Evolutionary conservation across 352 stramenopile genomes (phyloP).

Genomic region (Phytophthora citricola): DNA sequence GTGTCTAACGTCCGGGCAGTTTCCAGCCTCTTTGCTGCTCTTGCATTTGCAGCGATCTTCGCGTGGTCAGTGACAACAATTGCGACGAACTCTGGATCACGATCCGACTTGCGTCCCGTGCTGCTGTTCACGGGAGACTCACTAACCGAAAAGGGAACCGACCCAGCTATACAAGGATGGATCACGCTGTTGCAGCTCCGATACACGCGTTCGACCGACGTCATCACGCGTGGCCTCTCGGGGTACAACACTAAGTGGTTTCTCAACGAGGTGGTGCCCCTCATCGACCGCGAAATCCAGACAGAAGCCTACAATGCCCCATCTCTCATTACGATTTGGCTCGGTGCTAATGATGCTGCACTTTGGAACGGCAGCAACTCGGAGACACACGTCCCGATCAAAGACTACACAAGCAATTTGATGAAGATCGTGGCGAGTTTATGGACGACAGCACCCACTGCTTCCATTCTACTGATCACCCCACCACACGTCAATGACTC

Average conservation of each 20-base stretch:
- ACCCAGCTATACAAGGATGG: conserved; percentile 31
- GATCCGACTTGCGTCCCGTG: conserved; percentile 19
- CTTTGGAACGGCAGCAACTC: conserved; percentile 16
- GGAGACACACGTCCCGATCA: conserved; percentile 19
- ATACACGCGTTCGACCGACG: conserved; percentile 38
- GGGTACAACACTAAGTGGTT: conserved; percentile 53
- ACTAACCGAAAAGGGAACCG: conserved; percentile 40
- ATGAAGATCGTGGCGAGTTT: conserved; percentile 14
- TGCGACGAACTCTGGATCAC: neutral
- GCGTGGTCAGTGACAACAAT: neutral
- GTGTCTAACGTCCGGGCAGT: neutral
- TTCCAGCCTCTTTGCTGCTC: neutral
- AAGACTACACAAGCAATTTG: conserved; percentile 19
- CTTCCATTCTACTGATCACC: conserved; percentile 49
- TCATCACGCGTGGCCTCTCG: conserved; percentile 42
- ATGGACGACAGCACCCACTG: conserved; percentile 5
- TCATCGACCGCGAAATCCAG: conserved; percentile 9
- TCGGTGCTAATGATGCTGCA: conserved; percentile 19
- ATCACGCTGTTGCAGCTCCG: conserved; percentile 30
- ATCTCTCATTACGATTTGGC: conserved; percentile 21
- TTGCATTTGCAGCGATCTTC: neutral
- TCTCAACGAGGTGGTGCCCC: conserved; percentile 29
- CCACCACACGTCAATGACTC: conserved; percentile 17
- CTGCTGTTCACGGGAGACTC: conserved; percentile 45
- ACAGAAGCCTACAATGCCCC: conserved; percentile 4